phyloP scores from a whole-genome alignment of 148 eudicot genomes.

The Polygonum aviculare region DNA sequence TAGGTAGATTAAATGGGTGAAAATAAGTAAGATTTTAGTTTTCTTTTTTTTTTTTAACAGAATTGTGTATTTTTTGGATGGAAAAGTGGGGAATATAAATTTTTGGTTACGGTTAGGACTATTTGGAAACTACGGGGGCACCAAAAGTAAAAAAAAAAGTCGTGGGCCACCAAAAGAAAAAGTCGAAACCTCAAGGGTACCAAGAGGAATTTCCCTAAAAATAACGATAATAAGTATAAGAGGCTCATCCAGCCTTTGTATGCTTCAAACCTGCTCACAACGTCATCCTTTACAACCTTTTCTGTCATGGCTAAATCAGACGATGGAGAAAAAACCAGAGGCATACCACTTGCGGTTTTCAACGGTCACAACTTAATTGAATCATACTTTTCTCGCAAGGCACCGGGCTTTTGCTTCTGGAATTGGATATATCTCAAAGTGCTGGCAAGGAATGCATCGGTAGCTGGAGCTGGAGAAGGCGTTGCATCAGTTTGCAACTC shows the following conservation, averaged over 20 bases:
- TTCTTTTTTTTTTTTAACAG: too few species aligned
- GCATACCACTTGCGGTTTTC: not conserved
- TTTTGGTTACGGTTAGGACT: too few species aligned
- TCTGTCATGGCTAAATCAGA: not conserved
- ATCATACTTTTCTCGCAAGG: slow-evolving; percentile 78
- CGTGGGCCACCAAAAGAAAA: too few species aligned
- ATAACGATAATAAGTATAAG: not conserved
- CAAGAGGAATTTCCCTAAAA: too few species aligned
- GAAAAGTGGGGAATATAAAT: too few species aligned
- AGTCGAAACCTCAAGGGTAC: too few species aligned
- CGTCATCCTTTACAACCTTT: not conserved
- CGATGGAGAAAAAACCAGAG: not conserved
- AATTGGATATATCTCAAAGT: slow-evolving; percentile 83
- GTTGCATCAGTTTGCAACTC: slow-evolving; percentile 73
- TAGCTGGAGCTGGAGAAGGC: slow-evolving; percentile 32
- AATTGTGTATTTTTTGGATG: too few species aligned
- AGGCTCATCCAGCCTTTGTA: not conserved
- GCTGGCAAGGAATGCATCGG: slow-evolving; percentile 74
- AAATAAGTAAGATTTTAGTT: too few species aligned
- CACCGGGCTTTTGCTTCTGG: slow-evolving; percentile 95
- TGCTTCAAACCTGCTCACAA: not conserved
- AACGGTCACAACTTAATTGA: slow-evolving; percentile 47
- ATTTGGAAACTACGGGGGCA: too few species aligned
- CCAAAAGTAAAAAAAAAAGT: too few species aligned
- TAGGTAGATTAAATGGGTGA: too few species aligned